Conservation (phyloP, 352 stramenopile genomes). For the Phytophthora tentaculata region DNA sequence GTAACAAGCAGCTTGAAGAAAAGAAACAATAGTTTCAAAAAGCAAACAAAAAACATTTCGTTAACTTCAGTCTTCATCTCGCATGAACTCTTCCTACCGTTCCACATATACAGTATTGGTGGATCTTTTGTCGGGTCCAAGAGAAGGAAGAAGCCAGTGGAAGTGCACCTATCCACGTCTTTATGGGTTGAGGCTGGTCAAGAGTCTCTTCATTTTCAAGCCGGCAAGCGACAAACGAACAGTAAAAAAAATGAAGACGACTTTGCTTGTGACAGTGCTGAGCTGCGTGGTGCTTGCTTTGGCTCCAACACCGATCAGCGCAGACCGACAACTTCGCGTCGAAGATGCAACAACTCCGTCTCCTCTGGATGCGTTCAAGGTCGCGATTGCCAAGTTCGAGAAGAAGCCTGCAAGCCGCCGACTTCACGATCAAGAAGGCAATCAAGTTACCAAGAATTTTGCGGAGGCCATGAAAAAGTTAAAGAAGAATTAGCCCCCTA, state of each 20-base stretch:
- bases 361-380: conserved; percentile 5
- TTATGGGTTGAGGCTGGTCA: not conserved
- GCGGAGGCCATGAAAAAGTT: conserved; percentile 7
- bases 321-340: not conserved
- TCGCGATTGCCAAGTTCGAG: conserved; percentile 11
- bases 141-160: not conserved
- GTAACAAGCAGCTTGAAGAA: not conserved
- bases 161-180: conserved; percentile 12
- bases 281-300: conserved; percentile 17
- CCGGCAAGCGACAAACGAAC: not conserved
- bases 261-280: conserved; percentile 3
- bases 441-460: conserved; percentile 16
- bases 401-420: conserved; percentile 2
- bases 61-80: no score
- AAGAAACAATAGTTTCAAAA: not conserved
- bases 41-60: no score
- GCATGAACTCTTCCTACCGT: no score
- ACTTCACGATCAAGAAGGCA: conserved; percentile 8
- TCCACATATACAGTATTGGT: no score
- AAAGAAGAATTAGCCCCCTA: not conserved
- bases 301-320: not conserved
- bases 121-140: no score
- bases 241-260: conserved; percentile 27
- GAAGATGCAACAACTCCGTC: conserved; percentile 4
- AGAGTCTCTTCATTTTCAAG: not conserved